Evolutionary conservation across 2,329 filamentous ascomycete genomes (phyloP).

Genomic region (Magnaporthiopsis poae): DNA sequence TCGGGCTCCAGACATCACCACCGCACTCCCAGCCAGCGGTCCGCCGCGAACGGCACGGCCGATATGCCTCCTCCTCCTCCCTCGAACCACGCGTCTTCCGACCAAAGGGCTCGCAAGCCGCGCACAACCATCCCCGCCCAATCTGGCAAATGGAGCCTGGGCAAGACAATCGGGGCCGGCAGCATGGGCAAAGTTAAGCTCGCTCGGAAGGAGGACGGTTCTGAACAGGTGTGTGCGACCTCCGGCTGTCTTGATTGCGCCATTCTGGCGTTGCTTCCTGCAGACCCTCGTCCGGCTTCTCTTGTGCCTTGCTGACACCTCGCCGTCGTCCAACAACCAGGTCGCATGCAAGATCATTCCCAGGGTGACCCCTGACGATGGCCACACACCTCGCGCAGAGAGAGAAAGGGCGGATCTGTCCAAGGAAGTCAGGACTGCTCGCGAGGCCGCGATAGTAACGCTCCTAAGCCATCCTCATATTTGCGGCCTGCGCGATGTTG

Average conservation of each 20-base stretch:
- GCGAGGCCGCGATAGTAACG: slow-evolving; percentile 92
- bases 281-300: background rate
- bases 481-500: slow-evolving; percentile 87
- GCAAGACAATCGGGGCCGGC: slow-evolving; percentile 92
- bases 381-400: slow-evolving; percentile 59
- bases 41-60: slow-evolving; percentile 23
- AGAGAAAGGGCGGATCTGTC: slow-evolving; percentile 88
- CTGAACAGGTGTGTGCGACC: slow-evolving; percentile 64
- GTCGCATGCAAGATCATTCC: slow-evolving; percentile 97
- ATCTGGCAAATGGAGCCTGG: slow-evolving; percentile 86
- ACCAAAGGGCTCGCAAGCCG: slow-evolving; percentile 43
- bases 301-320: background rate
- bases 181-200: slow-evolving; percentile 99
- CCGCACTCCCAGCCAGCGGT: slow-evolving; percentile 38
- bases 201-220: slow-evolving; percentile 78
- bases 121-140: slow-evolving; percentile 80
- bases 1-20: slow-evolving; percentile 38
- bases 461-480: slow-evolving; percentile 91
- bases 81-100: slow-evolving; percentile 26
- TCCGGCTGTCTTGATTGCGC: background rate
- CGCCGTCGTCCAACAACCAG: slow-evolving; percentile 31
- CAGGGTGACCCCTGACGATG: slow-evolving; percentile 77
- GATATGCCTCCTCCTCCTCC: slow-evolving; percentile 10
- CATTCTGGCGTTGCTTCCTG: background rate
- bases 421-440: slow-evolving; percentile 87